Conservation (phyloP, 2,329 filamentous ascomycete species). For the Lecanicillium sp. region DNA sequence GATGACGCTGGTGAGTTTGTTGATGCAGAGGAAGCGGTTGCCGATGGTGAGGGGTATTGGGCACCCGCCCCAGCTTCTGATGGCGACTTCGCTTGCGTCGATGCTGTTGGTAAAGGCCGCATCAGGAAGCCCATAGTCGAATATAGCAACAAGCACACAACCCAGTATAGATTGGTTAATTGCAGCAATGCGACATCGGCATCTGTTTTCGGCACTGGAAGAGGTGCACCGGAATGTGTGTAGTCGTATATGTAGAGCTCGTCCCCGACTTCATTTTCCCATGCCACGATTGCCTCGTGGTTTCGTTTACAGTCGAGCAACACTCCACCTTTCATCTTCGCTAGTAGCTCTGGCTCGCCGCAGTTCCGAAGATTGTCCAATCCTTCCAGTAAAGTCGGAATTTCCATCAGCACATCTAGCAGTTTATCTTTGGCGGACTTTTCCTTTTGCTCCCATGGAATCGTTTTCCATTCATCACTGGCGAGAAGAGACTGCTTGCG, state of each 20-base stretch:
- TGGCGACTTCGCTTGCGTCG: no score
- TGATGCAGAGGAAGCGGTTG: background rate
- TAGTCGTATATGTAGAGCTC: constrained; percentile 1
- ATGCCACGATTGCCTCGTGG: background rate
- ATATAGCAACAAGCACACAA: constrained; percentile 1
- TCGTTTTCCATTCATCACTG: background rate
- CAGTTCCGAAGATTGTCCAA: background rate
- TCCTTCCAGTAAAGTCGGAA: constrained; percentile 2
- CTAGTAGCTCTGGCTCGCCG: background rate
- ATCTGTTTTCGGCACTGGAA: constrained; percentile 3
- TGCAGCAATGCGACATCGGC: constrained; percentile 2
- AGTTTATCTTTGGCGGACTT: constrained; percentile 5
- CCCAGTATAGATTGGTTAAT: constrained; percentile 4
- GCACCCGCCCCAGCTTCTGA: background rate
- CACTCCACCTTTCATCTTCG: background rate
- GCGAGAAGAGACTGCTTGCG: constrained; percentile 1
- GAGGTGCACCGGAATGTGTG: background rate
- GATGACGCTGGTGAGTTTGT: background rate
- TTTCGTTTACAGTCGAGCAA: background rate
- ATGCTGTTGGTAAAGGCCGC: no score
- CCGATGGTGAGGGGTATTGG: background rate
- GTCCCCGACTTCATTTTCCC: constrained; percentile 3
- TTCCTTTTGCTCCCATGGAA: background rate
- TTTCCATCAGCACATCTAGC: constrained; percentile 4
- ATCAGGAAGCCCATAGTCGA: constrained; percentile 1